Evolutionary conservation across 805 yeast species (phyloP).

Genomic region (Starmerella bombicola): DNA sequence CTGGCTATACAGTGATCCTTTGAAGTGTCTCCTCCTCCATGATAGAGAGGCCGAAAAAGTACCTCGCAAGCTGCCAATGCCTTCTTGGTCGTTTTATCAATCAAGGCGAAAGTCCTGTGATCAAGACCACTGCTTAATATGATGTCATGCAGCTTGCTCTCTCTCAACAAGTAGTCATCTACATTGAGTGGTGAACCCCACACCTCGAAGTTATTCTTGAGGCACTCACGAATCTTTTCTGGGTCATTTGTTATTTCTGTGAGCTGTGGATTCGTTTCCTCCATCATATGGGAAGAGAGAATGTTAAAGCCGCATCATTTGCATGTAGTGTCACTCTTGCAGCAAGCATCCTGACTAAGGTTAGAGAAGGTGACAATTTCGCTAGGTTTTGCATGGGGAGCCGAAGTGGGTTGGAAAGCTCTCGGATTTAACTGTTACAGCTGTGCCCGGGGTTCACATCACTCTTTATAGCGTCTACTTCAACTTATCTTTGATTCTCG

Average conservation of each 20-base stretch:
- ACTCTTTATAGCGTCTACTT: too few species aligned
- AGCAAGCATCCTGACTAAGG: too few species aligned
- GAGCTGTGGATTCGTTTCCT: conserved; percentile 1
- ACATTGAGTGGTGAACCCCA: conserved; percentile 13
- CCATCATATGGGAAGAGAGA: too few species aligned
- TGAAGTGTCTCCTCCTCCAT: conserved; percentile 4
- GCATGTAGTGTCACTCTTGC: too few species aligned
- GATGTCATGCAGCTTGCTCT: conserved; percentile 2
- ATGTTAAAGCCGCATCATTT: too few species aligned
- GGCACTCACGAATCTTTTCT: conserved; percentile 1
- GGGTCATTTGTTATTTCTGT: conserved; percentile 10
- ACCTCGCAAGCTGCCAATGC: conserved; percentile 13
- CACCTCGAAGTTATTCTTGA: conserved; percentile 6
- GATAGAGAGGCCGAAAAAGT: conserved; percentile 14
- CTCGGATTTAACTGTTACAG: too few species aligned
- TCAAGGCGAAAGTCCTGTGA: conserved; percentile 8
- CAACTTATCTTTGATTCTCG: too few species aligned
- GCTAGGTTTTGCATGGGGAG: too few species aligned
- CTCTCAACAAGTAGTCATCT: conserved; percentile 9
- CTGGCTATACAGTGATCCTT: conserved; percentile 12
- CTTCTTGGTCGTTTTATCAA: background rate
- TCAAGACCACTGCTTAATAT: background rate
- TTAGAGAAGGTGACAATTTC: too few species aligned
- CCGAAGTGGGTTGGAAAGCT: too few species aligned
- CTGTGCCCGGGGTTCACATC: too few species aligned